Conservation (phyloP, 176 grass and related monocot species). For the Triticum dicoccoides region DNA sequence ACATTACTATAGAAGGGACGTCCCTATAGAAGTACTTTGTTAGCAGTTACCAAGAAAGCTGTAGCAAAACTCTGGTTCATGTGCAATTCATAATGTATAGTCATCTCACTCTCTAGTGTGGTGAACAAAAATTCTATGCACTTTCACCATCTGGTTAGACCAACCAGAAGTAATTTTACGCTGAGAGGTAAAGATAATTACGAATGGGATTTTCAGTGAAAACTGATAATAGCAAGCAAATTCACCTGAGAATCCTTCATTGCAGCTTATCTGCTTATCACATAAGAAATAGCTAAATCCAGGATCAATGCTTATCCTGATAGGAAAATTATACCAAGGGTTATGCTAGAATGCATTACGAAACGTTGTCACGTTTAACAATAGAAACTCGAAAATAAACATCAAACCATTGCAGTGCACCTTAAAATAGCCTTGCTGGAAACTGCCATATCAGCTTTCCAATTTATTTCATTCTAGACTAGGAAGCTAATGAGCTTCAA, state of each 20-base stretch:
- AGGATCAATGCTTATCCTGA: conserved; percentile 21
- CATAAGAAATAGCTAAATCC: conserved; percentile 11
- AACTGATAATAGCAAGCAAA: conserved; percentile 8
- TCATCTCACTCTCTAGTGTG: neutral
- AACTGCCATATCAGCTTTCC: conserved; percentile 4
- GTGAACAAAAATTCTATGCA: neutral
- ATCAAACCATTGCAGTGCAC: neutral
- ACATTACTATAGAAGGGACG: neutral
- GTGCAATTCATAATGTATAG: neutral
- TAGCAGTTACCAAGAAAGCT: neutral
- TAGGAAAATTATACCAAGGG: conserved; percentile 3
- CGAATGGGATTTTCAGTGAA: neutral
- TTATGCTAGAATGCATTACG: neutral
- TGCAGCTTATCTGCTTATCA: conserved; percentile 42
- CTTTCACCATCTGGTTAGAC: conserved; percentile 13
- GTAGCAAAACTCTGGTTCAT: neutral
- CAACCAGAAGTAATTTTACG: neutral
- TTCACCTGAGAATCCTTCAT: conserved; percentile 65
- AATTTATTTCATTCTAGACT: neutral
- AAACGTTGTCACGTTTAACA: neutral
- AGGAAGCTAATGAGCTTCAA: neutral
- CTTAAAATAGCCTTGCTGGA: neutral
- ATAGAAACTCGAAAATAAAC: neutral
- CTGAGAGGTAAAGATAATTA: neutral
- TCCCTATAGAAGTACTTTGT: neutral